Evolutionary conservation across 2,329 filamentous ascomycete genomes (phyloP), one percentile per base, ranked within the genome.

Genomic region (Cytospora mali): DNA sequence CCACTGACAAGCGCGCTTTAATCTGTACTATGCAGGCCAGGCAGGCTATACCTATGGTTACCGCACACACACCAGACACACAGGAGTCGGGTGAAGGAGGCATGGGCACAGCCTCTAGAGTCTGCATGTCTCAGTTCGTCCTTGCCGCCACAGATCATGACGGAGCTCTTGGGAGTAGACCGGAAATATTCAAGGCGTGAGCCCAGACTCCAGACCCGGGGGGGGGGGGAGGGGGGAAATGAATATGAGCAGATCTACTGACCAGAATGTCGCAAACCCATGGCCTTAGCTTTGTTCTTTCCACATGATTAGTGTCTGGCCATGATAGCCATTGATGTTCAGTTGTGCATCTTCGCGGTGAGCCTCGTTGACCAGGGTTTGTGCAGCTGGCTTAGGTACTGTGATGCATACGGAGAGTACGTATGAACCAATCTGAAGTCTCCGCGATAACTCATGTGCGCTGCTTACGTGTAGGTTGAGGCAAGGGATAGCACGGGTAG

Each of bases 81-180:
- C 33, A 35, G 33, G 33, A 35, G 33, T 35, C 33, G 33, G 33
- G n/a, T n/a, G n/a, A n/a, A n/a, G n/a, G n/a, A n/a, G n/a, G n/a
- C n/a, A 35, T 35, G 16, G 7, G 33, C 33, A 35, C 33, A 14
- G 33, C 33, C 14, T 35, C 33, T 35, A 35, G 21, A 6, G 39
- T 35, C 54, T 64, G 62, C 62, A 64, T 64, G 62, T 64, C 62
- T 62, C 53, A 58, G 55, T 55, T 64, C 59, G 60, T 51, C 46
- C 55, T 52, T 42, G 39, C 39, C 39, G 39, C 39, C 39, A 42
- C 39, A 42, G 39, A 9, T 10, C 2, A 42, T 42, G 39, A 42
- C 39, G 35, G 16, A 39, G 14, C 6, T 18, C 7, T 14, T 39
- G 35, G 35, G 35, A 39, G 16, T 39, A 39, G 13, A 16, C 14